Base-by-base conservation (phyloP, 371 early-diverging fungal genomes). In the Syncephalastrum sp. region DNA sequence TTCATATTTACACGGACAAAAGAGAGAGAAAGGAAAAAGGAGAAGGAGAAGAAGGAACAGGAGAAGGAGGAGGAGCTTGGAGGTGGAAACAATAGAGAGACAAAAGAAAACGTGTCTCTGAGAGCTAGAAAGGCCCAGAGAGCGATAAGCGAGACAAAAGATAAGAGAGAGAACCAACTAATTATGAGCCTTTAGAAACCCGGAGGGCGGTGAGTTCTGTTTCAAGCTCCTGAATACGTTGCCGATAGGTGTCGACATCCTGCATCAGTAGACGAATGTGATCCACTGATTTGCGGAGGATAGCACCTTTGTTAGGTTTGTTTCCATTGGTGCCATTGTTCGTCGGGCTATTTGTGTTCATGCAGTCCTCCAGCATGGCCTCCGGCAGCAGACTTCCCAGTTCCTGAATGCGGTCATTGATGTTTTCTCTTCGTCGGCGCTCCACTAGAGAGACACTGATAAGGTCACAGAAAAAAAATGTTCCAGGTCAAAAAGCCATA, bases 321-420 rank as follows among this genome's bases (percentile, higher is more conserved):
- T 57, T 57, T 14, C 51, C 46, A 23, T 50, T 55, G 15, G 53
- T 53, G 15, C 60, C 67, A 54, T 60, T 55, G 27, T 53, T 17
- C 13, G 51, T 56, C 14, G 47, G 47, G 38, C 38, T 33, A 33
- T 33, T 33, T 33, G 38, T 33, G 38, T 33, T 33, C 38, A 53
- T 82, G 54, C 75, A 72, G 29, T 72, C 74, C 54, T 88, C 92
- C 43, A 81, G 65, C 70, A 84, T 84, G 41, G 65, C 48, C 38
- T 85, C 89, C 23, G 98, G 98, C 38, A 98, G 72, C 57, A 98
- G 74, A 5, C 81, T 82, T n/a, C 86, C 84, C 52, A 98, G 77
- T 70, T 96, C 97, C 64, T 95, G 92, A 60, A 98, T 98, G 61
- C 92, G 91, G 64, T 97, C 97, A 71, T 98, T 98, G 75, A 98